Conservation (phyloP, 2,329 filamentous ascomycete genomes). For the Hymenoscyphus occultus region DNA sequence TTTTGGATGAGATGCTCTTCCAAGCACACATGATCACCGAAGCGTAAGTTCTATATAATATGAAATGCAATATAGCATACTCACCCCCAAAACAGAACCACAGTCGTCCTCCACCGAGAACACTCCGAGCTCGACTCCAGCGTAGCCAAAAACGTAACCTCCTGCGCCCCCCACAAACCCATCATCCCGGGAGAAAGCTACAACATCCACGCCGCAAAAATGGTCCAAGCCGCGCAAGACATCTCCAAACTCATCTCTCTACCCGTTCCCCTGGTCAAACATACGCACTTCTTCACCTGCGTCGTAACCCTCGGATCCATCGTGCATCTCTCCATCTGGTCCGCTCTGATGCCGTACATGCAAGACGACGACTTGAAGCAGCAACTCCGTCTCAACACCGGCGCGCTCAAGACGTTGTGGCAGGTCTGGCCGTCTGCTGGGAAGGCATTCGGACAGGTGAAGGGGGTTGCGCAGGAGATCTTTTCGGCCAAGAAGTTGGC, state of each 20-base stretch:
- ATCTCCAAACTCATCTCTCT: conserved; percentile 73
- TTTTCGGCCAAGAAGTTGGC: conserved; percentile 38
- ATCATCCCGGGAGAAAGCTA: conserved; percentile 46
- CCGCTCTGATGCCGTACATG: conserved; percentile 55
- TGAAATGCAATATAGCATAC: background rate
- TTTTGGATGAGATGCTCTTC: conserved; percentile 85
- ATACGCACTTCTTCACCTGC: conserved; percentile 81
- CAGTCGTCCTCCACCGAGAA: conserved; percentile 75
- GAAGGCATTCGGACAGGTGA: conserved; percentile 74
- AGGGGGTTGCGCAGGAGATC: conserved; percentile 71
- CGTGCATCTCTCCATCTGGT: conserved; percentile 77
- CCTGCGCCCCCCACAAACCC: conserved; percentile 54
- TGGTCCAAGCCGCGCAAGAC: conserved; percentile 72
- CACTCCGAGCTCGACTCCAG: conserved; percentile 64
- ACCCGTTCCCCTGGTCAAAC: conserved; percentile 65
- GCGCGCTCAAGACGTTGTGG: conserved; percentile 24
- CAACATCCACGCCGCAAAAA: conserved; percentile 67
- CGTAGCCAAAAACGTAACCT: conserved; percentile 35
- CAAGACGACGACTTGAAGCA: conserved; percentile 67
- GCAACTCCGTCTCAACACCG: conserved; percentile 70
- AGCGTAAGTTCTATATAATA: conserved; percentile 27
- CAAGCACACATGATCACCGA: conserved; percentile 78
- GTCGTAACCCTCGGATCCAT: conserved; percentile 74
- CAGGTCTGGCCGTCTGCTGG: conserved; percentile 24
- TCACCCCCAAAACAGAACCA: conserved; percentile 41